A percentile compares a stretch with the other conserved stretches of the same genome.
Evolutionary conservation across 192 early-diverging fungal genomes (phyloP).

Genomic region (Phlyctochytrium arcticum): DNA sequence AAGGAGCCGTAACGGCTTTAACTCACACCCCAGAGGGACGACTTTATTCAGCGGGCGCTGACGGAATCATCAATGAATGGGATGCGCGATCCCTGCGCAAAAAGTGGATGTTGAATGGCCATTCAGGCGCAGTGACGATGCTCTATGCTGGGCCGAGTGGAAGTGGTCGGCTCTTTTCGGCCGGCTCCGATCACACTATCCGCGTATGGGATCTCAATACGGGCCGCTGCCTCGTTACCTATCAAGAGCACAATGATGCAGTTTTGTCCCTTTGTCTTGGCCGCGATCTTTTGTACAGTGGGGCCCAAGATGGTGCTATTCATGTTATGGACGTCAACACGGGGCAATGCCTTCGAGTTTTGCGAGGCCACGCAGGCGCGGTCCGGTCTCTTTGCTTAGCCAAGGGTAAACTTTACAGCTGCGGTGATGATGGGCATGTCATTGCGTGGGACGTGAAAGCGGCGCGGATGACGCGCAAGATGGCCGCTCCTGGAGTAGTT

Average conservation of each 20-base stretch:
- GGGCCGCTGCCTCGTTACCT: constrained; percentile 7
- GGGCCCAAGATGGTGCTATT: constrained; percentile 26
- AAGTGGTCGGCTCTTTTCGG: constrained; percentile 24
- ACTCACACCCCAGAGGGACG: neutral
- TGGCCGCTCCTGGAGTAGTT: no score
- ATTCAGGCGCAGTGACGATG: constrained; percentile 1
- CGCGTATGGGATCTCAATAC: constrained; percentile 24
- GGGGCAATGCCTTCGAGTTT: constrained; percentile 24
- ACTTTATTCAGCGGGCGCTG: constrained; percentile 25
- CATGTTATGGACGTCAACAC: constrained; percentile 33
- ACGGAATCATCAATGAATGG: constrained; percentile 34
- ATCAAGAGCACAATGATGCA: constrained; percentile 25
- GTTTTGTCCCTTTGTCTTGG: constrained; percentile 30
- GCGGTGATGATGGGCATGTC: constrained; percentile 33
- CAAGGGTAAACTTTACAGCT: constrained; percentile 30
- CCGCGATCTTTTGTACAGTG: constrained; percentile 23
- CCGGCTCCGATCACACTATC: constrained; percentile 20
- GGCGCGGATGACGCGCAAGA: neutral
- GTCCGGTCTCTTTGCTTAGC: constrained; percentile 31
- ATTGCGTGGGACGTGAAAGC: constrained; percentile 46
- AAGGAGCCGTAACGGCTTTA: constrained; percentile 21
- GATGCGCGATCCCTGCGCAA: constrained; percentile 19
- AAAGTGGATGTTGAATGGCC: constrained; percentile 31
- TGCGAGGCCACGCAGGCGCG: constrained; percentile 14
- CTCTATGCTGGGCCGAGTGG: constrained; percentile 15